phyloP scores from a whole-genome alignment of 2,329 filamentous ascomycete species.

The Meredithiella fracta region DNA sequence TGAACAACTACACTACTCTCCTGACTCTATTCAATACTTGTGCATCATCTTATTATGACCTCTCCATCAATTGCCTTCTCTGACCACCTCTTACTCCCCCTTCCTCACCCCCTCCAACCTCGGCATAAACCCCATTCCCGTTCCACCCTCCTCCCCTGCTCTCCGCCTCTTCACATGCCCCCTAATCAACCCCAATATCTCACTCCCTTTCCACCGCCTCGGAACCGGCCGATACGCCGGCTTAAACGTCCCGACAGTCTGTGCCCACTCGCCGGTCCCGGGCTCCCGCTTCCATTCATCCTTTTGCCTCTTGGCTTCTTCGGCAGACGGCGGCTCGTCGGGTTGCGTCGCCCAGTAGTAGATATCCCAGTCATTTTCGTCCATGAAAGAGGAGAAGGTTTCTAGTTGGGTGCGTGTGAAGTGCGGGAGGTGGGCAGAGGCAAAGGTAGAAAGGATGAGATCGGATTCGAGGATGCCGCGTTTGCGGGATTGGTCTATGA shows the following conservation, averaged over 20 bases:
- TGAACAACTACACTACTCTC: too few species aligned
- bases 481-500: conserved; percentile 83
- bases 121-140: conserved; percentile 44
- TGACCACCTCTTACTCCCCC: too few species aligned
- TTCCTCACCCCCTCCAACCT: conserved; percentile 21
- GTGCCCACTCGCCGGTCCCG: conserved; percentile 70
- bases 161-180: conserved; percentile 57
- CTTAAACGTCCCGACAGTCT: conserved; percentile 88
- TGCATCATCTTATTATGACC: too few species aligned
- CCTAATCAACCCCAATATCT: conserved; percentile 60
- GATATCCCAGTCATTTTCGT: conserved; percentile 99
- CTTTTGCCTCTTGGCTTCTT: conserved; percentile 15
- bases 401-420: conserved; percentile 61
- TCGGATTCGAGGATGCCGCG: conserved; percentile 91
- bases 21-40: too few species aligned
- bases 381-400: conserved; percentile 82
- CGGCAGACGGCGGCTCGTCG: conserved; percentile 34
- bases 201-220: conserved; percentile 64
- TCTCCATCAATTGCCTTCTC: too few species aligned
- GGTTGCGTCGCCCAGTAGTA: conserved; percentile 99
- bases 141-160: conserved; percentile 22
- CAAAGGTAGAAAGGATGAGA: conserved; percentile 90
- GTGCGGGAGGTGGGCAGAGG: conserved; percentile 54
- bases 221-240: conserved; percentile 87
- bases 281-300: conserved; percentile 23